Evolutionary conservation across 208 protist species (phyloP).

Genomic region (Acanthamoeba lenticulata): DNA sequence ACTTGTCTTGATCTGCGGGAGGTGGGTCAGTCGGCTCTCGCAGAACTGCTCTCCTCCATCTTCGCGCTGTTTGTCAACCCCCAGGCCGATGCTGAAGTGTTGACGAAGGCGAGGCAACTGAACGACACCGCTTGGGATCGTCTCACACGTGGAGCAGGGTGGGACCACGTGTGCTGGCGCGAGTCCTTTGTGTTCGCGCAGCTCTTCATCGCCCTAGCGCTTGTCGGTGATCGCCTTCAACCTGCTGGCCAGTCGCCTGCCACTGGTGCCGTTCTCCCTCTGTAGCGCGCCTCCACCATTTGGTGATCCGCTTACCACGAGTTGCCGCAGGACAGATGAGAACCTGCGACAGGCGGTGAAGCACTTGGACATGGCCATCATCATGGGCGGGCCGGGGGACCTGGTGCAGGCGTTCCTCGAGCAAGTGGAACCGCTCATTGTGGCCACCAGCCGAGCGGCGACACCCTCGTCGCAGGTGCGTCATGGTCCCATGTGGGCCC

Average conservation of each 20-base stretch:
- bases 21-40: background rate
- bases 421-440: background rate
- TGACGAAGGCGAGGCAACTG: background rate
- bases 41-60: background rate
- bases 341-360: background rate
- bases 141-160: background rate
- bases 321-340: background rate
- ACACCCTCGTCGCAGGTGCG: background rate
- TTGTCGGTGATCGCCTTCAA: background rate
- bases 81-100: background rate
- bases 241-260: no score
- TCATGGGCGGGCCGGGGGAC: conserved; percentile 42
- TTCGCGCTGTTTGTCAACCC: background rate
- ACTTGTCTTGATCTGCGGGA: background rate
- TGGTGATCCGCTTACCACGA: background rate
- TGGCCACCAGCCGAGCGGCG: background rate
- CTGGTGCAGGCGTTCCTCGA: background rate
- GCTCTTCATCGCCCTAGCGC: conserved; percentile 22
- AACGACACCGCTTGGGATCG: conserved; percentile 18
- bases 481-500: no score
- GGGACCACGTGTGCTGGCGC: conserved; percentile 70
- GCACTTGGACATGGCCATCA: conserved; percentile 45
- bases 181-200: conserved; percentile 66
- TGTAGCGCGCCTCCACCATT: background rate
- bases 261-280: no score